Evolutionary conservation across 352 stramenopile species (phyloP).

Genomic region (Globisporangium abappressorium): DNA sequence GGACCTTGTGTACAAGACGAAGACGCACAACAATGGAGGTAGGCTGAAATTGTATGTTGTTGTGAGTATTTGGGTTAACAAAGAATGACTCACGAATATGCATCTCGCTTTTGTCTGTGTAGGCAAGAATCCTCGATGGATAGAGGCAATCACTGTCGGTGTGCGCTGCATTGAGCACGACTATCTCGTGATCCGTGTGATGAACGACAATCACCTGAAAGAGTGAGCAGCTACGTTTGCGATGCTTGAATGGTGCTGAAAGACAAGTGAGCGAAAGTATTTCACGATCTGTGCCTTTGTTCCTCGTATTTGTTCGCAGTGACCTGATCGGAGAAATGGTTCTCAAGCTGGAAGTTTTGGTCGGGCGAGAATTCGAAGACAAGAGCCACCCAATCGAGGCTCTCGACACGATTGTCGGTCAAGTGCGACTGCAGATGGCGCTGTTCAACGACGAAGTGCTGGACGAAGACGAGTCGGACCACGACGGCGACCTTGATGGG

Average conservation of each 20-base stretch:
- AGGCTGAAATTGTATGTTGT: neutral
- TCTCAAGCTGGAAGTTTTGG: constrained; percentile 65
- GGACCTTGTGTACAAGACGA: constrained; percentile 66
- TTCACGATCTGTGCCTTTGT: neutral
- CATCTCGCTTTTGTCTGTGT: neutral
- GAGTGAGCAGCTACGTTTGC: constrained; percentile 29
- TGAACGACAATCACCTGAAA: constrained; percentile 79
- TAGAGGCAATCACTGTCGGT: constrained; percentile 54
- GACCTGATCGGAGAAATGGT: constrained; percentile 66
- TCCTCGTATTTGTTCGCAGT: constrained; percentile 19
- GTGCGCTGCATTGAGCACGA: constrained; percentile 81
- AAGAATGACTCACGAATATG: neutral
- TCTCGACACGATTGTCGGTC: constrained; percentile 72
- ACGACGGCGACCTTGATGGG: constrained; percentile 58
- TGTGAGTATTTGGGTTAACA: neutral
- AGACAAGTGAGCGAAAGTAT: neutral
- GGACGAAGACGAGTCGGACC: constrained; percentile 47
- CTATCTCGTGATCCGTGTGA: constrained; percentile 72
- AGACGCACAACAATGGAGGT: constrained; percentile 80
- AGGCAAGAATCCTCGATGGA: constrained; percentile 79
- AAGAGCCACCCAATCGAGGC: constrained; percentile 71
- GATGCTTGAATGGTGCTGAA: neutral
- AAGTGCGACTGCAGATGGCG: constrained; percentile 66
- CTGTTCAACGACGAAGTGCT: constrained; percentile 81
- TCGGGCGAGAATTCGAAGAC: constrained; percentile 68